Percentiles rank a stretch among this genome's conserved stretches.
These are phyloP conservation scores for Penicillium sp. DNA, from an alignment of 2,329 filamentous ascomycete genomes.

Conservation along the genomic window DNA sequence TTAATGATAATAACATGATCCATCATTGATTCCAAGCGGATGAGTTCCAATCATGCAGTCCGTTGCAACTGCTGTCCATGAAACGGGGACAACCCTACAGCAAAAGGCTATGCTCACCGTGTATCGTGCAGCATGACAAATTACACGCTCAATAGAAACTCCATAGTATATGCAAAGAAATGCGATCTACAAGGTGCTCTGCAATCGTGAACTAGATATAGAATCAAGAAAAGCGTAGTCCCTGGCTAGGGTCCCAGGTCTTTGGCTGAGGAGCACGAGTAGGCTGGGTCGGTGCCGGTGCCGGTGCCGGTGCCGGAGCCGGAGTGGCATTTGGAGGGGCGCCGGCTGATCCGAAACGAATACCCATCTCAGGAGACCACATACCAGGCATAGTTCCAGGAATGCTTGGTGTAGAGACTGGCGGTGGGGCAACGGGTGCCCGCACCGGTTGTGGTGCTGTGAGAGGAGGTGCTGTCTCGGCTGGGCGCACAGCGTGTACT, in stretches of 20 bases:
- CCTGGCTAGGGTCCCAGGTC: constrained; percentile 58
- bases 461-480: constrained; percentile 36
- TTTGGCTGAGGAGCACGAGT: constrained; percentile 29
- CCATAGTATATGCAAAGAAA: background rate
- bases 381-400: constrained; percentile 50
- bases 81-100: background rate
- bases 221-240: constrained; percentile 52
- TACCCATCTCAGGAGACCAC: constrained; percentile 78
- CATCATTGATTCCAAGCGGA: background rate
- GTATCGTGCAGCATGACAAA: background rate
- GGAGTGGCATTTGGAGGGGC: constrained; percentile 29
- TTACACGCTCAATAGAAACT: background rate
- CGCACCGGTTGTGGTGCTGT: constrained; percentile 49
- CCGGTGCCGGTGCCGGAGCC: constrained; percentile 21
- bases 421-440: constrained; percentile 47
- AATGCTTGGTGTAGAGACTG: constrained; percentile 46
- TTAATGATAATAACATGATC: background rate
- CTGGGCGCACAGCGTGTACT: constrained; percentile 40
- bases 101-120: background rate
- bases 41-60: background rate
- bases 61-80: background rate
- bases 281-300: constrained; percentile 19
- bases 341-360: constrained; percentile 62
- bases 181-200: background rate
- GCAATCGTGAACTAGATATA: background rate